These are phyloP conservation scores for Penicillium corylophilum DNA, from an alignment of 2,329 filamentous ascomycete genomes.

Conservation along the genomic window DNA sequence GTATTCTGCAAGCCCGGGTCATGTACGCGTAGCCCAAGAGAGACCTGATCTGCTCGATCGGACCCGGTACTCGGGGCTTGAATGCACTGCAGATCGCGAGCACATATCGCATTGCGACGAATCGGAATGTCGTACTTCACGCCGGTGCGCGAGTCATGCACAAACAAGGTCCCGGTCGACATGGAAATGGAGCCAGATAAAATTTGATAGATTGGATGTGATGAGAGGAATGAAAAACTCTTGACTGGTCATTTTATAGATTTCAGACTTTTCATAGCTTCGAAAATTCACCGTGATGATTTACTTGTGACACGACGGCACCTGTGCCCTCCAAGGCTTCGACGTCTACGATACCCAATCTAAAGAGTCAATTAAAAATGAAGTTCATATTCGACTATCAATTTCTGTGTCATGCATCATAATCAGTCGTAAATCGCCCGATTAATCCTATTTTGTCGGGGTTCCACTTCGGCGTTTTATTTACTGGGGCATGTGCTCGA, in stretches of 20 bases:
- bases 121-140: slow-evolving; percentile 31
- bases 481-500: slow-evolving; percentile 63
- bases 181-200: neutral
- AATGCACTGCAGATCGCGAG: slow-evolving; percentile 31
- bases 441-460: neutral
- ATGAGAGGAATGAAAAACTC: neutral
- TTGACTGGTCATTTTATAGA: neutral
- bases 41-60: slow-evolving; percentile 25
- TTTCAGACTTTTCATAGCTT: neutral
- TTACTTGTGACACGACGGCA: neutral
- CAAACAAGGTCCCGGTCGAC: slow-evolving; percentile 16
- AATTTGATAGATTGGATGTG: neutral
- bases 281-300: neutral
- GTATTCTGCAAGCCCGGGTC: slow-evolving; percentile 39
- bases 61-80: slow-evolving; percentile 11
- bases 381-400: neutral
- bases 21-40: slow-evolving; percentile 31
- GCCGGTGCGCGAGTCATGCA: slow-evolving; percentile 31
- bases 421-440: slow-evolving; percentile 1
- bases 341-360: too few species aligned
- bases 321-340: too few species aligned
- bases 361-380: neutral
- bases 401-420: slow-evolving; percentile 1
- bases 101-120: slow-evolving; percentile 27
- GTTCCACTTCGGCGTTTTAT: neutral